Percentiles rank a stretch among this genome's conserved stretches.
Evolutionary conservation across 495 filamentous ascomycete genomes (phyloP).

Genomic region (Aspergillus saccharolyticus): DNA sequence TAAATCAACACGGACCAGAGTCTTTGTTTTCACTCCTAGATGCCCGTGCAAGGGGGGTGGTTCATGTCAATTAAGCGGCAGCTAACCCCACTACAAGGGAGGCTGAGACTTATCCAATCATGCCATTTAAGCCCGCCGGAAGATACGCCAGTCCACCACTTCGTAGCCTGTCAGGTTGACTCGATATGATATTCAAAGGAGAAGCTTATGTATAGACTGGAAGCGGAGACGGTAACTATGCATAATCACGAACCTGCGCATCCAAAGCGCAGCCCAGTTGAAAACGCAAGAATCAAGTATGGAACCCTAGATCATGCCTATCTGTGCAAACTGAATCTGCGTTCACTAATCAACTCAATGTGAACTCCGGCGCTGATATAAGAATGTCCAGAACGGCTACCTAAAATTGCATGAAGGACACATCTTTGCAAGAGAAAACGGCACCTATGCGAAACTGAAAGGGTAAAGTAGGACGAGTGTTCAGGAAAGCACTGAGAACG

Average conservation of each 20-base stretch:
- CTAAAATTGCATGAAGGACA: background rate
- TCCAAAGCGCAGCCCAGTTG: background rate
- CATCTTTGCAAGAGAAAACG: constrained; percentile 3
- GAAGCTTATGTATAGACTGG: background rate
- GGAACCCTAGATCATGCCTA: background rate
- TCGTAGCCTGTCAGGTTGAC: background rate
- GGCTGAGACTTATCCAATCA: background rate
- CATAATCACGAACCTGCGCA: background rate
- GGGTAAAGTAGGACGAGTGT: background rate
- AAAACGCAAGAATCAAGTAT: background rate
- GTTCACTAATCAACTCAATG: constrained; percentile 10
- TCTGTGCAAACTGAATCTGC: background rate
- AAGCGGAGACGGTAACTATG: background rate
- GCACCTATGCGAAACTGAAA: background rate
- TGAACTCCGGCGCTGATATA: constrained; percentile 18
- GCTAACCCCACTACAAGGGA: background rate
- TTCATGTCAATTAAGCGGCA: background rate
- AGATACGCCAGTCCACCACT: background rate
- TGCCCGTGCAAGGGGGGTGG: background rate
- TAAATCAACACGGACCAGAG: background rate
- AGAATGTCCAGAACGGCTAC: constrained; percentile 13
- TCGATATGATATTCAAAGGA: background rate
- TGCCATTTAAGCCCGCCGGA: background rate
- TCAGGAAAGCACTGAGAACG: background rate
- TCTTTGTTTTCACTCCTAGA: background rate